Evolutionary conservation across 768 basidiomycete genomes (phyloP), one percentile per base, ranked within the genome.

Genomic region (Collybia sordida): DNA sequence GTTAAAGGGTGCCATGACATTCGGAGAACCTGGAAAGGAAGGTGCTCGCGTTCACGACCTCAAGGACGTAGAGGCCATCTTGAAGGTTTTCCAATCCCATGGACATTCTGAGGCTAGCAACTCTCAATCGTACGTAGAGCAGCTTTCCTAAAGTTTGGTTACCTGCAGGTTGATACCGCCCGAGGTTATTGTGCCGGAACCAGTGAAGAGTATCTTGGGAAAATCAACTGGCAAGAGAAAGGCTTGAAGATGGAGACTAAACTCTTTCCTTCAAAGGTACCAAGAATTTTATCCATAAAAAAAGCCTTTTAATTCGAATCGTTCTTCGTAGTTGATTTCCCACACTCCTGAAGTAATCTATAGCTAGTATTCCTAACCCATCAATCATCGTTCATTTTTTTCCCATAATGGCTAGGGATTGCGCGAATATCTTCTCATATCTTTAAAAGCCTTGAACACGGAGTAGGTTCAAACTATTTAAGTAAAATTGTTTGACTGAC

Each of bases 161-260:
- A n/a, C 15, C 9, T 19, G 12, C 21, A 58, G 57, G 47, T 61
- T 11, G 59, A 61, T 38, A 58, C 59, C 18, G 55, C 59, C 19
- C 46, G 49, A 0, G 45, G 9, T 65, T 83, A 85, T 49, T 70
- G 65, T 9, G 71, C 70, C 21, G 80, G 82, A 1, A 82, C 82
- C 0, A 80, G 81, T 6, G 83, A 87, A 59, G 69, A 72, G 39
- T 69, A 67, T 54, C 71, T 85, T n/a, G 82, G 79, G 5, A 67
- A 78, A 64, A 68, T 77, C 47, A 66, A 73, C 51, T 78, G 78
- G 69, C 67, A 77, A 50, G 63, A 65, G 38, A 72, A 79, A 28
- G 81, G 80, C 0, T 59, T 85, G 21, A 72, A 73, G 49, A 65
- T 86, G 37, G 81, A 83, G 37, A 86, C 82, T 0, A 87, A 87